A percentile compares a stretch with the other conserved stretches of the same genome.
These are phyloP conservation scores for Stenocarpella maydis DNA, from an alignment of 2,329 filamentous ascomycete genomes.

Conservation along the genomic window DNA sequence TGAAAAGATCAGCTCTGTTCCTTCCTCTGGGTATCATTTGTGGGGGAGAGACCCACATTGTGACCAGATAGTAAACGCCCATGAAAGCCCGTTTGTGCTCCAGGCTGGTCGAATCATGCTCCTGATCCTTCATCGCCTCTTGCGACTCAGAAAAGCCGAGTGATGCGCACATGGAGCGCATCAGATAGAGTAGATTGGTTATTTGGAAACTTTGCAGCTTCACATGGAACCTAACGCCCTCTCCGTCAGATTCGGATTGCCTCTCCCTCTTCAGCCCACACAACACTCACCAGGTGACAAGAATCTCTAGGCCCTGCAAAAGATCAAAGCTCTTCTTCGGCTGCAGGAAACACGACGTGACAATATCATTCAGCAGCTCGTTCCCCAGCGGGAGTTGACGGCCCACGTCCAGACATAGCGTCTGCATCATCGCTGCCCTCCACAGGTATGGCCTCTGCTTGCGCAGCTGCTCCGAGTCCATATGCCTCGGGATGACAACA, in stretches of 20 bases:
- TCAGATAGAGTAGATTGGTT: conserved; percentile 58
- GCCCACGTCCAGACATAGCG: conserved; percentile 51
- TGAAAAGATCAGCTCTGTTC: neutral
- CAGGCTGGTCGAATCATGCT: conserved; percentile 42
- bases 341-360: conserved; percentile 50
- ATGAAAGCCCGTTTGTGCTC: conserved; percentile 58
- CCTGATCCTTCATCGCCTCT: conserved; percentile 36
- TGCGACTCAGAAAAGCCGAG: conserved; percentile 48
- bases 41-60: conserved; percentile 48
- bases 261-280: no score
- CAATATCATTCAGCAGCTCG: conserved; percentile 54
- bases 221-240: conserved; percentile 53
- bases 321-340: conserved; percentile 56
- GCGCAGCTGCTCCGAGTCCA: conserved; percentile 49
- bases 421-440: conserved; percentile 58
- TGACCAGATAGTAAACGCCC: conserved; percentile 60
- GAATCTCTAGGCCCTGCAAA: conserved; percentile 55
- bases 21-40: no score
- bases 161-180: conserved; percentile 54
- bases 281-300: conserved; percentile 54
- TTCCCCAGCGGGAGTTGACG: conserved; percentile 55
- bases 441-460: conserved; percentile 54
- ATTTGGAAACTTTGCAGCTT: conserved; percentile 59
- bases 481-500: conserved; percentile 49
- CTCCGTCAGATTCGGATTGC: neutral